Evolutionary conservation across 2,329 filamentous ascomycete species (phyloP).

Genomic region (Microcyclospora pomicola): DNA sequence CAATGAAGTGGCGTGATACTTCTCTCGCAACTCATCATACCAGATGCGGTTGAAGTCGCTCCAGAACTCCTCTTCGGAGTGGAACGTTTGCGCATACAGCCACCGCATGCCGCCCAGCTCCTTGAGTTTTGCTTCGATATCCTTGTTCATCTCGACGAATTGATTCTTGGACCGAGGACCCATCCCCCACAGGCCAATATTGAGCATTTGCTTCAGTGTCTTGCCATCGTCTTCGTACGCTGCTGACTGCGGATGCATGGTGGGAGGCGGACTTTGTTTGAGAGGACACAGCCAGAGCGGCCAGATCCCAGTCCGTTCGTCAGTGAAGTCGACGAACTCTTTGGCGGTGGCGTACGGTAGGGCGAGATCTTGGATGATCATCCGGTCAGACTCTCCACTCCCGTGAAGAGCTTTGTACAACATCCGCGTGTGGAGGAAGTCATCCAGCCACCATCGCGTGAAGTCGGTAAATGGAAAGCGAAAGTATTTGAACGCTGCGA

Average conservation of each 20-base stretch:
- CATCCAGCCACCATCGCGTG: conserved; percentile 48
- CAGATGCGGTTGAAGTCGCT: conserved; percentile 44
- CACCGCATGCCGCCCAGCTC: conserved; percentile 53
- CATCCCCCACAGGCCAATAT: conserved; percentile 51
- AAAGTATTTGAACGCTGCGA: conserved; percentile 51
- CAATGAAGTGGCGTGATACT: conserved; percentile 45
- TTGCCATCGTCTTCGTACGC: conserved; percentile 12
- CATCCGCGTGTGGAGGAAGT: conserved; percentile 48
- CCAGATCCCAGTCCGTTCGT: conserved; percentile 28
- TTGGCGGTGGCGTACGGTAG: conserved; percentile 30
- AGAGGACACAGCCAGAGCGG: conserved; percentile 38
- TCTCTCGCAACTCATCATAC: conserved; percentile 44
- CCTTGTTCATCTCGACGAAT: conserved; percentile 43
- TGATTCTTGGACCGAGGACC: conserved; percentile 28
- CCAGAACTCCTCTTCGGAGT: conserved; percentile 57
- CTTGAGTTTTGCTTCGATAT: conserved; percentile 45
- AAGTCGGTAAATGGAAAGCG: conserved; percentile 47
- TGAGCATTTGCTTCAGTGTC: conserved; percentile 32
- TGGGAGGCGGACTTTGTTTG: conserved; percentile 16
- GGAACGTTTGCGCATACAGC: conserved; percentile 57
- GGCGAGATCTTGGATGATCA: conserved; percentile 52
- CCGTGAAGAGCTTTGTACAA: conserved; percentile 53
- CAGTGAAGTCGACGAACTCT: conserved; percentile 31
- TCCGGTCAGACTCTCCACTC: conserved; percentile 44
- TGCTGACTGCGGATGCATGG: conserved; percentile 21